Percentiles rank a stretch among this genome's conserved stretches.
Evolutionary conservation across 768 basidiomycete species (phyloP).

Genomic region (Mycena galopus): DNA sequence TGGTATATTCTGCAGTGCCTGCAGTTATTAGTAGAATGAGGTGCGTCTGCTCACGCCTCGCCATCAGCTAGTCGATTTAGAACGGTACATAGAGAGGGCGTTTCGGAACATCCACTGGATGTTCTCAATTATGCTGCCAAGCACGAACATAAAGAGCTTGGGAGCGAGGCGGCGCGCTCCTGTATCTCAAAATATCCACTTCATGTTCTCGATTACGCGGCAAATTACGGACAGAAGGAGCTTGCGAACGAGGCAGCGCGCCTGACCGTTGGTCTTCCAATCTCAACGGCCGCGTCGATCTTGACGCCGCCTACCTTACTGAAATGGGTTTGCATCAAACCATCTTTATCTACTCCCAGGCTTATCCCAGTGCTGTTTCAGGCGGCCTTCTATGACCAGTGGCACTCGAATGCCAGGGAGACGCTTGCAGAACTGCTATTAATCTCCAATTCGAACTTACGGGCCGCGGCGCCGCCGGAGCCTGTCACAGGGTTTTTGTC

Average conservation of each 20-base stretch:
- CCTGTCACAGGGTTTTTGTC: too few species aligned
- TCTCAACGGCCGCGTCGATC: neutral
- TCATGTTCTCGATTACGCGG: neutral
- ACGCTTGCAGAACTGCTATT: too few species aligned
- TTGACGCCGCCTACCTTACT: neutral
- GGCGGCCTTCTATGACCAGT: neutral
- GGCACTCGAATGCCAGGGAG: neutral
- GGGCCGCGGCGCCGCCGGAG: too few species aligned
- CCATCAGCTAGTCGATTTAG: neutral
- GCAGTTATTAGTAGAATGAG: neutral
- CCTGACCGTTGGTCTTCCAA: neutral
- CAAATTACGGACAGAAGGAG: neutral
- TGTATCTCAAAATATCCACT: neutral
- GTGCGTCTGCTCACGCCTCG: neutral
- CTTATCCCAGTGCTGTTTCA: neutral
- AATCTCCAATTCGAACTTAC: too few species aligned
- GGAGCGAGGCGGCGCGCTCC: neutral
- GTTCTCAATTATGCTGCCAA: neutral
- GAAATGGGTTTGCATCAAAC: neutral
- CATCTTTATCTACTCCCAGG: neutral
- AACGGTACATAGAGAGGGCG: neutral
- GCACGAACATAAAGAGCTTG: neutral
- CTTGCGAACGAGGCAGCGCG: neutral
- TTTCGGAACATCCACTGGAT: neutral
- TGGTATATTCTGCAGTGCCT: constrained; percentile 23